phyloP scores from a whole-genome alignment of 805 yeast genomes.

The Scheffersomyces coipomensis region DNA sequence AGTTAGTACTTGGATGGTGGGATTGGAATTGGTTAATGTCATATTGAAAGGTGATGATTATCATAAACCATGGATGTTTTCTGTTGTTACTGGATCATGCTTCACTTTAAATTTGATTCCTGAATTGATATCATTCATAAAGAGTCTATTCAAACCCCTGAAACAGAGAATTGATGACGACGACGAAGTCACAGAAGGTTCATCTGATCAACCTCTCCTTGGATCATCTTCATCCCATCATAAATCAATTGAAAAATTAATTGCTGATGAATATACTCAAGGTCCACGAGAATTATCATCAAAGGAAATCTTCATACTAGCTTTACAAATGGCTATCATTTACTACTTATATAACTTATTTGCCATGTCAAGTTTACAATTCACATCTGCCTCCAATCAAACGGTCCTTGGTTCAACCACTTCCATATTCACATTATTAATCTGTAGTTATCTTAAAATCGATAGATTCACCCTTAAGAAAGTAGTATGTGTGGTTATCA shows the following conservation, averaged over 20 bases:
- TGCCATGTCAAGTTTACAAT: constrained; percentile 42
- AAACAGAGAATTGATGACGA: neutral
- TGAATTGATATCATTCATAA: constrained; percentile 15
- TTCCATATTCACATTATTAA: constrained; percentile 47
- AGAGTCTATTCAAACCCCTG: neutral
- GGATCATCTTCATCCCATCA: neutral
- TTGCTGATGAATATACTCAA: constrained; percentile 2
- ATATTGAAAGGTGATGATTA: constrained; percentile 49
- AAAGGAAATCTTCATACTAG: constrained; percentile 32
- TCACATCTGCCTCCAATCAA: constrained; percentile 53
- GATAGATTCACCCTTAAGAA: constrained; percentile 44
- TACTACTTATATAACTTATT: constrained; percentile 42
- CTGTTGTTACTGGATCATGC: constrained; percentile 48
- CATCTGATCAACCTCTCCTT: neutral
- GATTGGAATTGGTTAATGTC: constrained; percentile 47
- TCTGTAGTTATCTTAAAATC: constrained; percentile 39
- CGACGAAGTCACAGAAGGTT: neutral
- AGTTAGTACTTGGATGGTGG: constrained; percentile 47
- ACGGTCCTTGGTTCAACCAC: constrained; percentile 52
- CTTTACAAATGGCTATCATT: constrained; percentile 38
- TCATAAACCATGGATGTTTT: constrained; percentile 47
- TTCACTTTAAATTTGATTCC: constrained; percentile 47
- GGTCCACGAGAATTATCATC: constrained; percentile 17
- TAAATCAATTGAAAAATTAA: constrained; percentile 5
- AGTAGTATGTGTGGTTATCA: constrained; percentile 40